phyloP scores from a whole-genome alignment of 2,329 filamentous ascomycete species.

The Fusarium newnesense region DNA sequence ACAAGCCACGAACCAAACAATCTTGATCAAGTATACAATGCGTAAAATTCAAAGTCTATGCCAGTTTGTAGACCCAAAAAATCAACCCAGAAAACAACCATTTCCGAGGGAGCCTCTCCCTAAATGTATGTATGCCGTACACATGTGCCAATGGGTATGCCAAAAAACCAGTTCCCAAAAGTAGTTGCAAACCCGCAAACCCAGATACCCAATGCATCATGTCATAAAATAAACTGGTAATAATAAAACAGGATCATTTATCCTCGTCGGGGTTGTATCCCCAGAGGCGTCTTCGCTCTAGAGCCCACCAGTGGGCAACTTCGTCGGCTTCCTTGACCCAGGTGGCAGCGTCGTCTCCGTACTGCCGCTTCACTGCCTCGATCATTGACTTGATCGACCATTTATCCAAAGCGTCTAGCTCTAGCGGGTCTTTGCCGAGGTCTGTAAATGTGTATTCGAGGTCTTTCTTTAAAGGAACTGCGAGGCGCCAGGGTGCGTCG shows the following conservation, averaged over 20 bases:
- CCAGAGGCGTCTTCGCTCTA: conserved; percentile 37
- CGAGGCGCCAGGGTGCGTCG: conserved; percentile 46
- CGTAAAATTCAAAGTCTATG: conserved; percentile 20
- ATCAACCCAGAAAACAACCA: background rate
- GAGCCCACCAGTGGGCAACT: conserved; percentile 36
- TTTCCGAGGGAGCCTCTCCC: conserved; percentile 31
- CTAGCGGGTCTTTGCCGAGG: conserved; percentile 43
- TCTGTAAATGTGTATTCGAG: conserved; percentile 49
- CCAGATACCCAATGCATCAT: conserved; percentile 30
- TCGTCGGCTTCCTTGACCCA: conserved; percentile 42
- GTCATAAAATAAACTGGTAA: conserved; percentile 18
- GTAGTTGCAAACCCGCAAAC: conserved; percentile 11
- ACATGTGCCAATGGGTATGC: conserved; percentile 22
- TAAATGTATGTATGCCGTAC: conserved; percentile 29
- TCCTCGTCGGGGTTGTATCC: conserved; percentile 31
- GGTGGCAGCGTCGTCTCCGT: conserved; percentile 38
- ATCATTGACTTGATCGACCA: conserved; percentile 42
- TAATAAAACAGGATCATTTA: conserved; percentile 4
- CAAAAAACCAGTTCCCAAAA: conserved; percentile 19
- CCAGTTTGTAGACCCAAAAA: conserved; percentile 1
- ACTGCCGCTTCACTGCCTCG: conserved; percentile 37
- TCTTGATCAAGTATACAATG: background rate
- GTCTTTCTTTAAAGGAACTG: conserved; percentile 46
- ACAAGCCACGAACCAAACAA: background rate
- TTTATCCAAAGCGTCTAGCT: conserved; percentile 39